These are phyloP conservation scores for Boechera divaricarpa DNA, from an alignment of 345 rosid species.

Conservation along the genomic window DNA sequence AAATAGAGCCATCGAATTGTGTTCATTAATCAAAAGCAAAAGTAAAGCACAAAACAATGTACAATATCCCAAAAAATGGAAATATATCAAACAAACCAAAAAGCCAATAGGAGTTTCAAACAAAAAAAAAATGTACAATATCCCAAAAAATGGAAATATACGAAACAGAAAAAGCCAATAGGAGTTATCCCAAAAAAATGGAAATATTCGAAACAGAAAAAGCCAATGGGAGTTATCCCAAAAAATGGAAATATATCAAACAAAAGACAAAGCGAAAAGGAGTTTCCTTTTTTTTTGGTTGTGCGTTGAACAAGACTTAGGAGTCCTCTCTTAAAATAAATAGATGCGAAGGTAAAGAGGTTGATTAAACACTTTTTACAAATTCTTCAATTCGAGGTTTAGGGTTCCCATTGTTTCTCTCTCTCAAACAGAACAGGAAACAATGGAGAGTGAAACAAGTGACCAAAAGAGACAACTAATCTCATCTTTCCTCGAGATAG, in stretches of 20 bases:
- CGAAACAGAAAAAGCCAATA: background rate
- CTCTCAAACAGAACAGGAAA: background rate
- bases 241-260: too few relatives aligned
- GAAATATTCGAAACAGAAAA: background rate
- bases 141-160: too few relatives aligned
- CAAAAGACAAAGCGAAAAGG: background rate
- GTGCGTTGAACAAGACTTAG: background rate
- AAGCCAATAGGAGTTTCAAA: too few relatives aligned
- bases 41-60: background rate
- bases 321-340: background rate
- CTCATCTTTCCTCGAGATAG: constrained; percentile 83
- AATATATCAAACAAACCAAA: background rate
- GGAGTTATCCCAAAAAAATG: too few relatives aligned
- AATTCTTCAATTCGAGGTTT: background rate
- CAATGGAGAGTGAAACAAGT: background rate
- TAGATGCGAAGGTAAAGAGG: too few relatives aligned
- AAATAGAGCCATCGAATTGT: too few relatives aligned
- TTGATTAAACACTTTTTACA: background rate
- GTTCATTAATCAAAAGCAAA: background rate
- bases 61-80: background rate
- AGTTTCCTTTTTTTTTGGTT: background rate
- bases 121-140: background rate
- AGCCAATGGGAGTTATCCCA: too few relatives aligned
- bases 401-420: background rate
- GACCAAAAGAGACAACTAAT: constrained; percentile 47